Evolutionary conservation across 495 filamentous ascomycete genomes (phyloP).

Genomic region (Xylaria cubensis): DNA sequence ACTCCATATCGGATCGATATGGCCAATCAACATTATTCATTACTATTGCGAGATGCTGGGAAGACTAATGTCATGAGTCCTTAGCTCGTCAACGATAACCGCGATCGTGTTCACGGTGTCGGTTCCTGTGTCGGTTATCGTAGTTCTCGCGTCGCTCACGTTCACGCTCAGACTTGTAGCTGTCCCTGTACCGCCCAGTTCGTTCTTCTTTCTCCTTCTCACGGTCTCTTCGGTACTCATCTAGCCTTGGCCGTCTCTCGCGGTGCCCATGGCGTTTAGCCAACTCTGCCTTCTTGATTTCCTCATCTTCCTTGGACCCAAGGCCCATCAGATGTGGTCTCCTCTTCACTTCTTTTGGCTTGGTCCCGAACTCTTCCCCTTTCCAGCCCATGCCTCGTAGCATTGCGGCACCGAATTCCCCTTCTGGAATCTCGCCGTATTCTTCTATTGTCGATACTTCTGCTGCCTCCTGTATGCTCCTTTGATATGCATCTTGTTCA

Average conservation of each 20-base stretch:
- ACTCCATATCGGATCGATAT: background rate
- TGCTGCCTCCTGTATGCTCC: conserved; percentile 73
- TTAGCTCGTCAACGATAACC: conserved; percentile 36
- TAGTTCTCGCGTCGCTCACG: conserved; percentile 49
- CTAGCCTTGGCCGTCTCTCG: conserved; percentile 48
- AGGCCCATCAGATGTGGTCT: conserved; percentile 85
- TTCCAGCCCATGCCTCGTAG: conserved; percentile 96
- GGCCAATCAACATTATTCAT: background rate
- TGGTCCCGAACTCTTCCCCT: conserved; percentile 67
- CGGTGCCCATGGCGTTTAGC: conserved; percentile 39
- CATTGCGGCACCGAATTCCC: conserved; percentile 89
- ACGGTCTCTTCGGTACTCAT: conserved; percentile 53
- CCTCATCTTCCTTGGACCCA: conserved; percentile 77
- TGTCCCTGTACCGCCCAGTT: conserved; percentile 49
- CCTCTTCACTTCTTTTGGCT: conserved; percentile 60
- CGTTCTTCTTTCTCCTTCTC: conserved; percentile 47
- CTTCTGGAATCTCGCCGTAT: conserved; percentile 87
- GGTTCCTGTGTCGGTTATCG: conserved; percentile 37
- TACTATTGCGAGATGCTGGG: background rate
- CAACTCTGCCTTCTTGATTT: conserved; percentile 49
- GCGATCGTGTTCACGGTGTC: conserved; percentile 42
- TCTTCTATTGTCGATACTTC: conserved; percentile 79
- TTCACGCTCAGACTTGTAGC: conserved; percentile 57
- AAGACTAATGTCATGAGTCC: background rate
- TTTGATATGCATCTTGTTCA: conserved; percentile 73